Evolutionary conservation across 768 basidiomycete genomes (phyloP).

Genomic region (Leucosporidium scottii): DNA sequence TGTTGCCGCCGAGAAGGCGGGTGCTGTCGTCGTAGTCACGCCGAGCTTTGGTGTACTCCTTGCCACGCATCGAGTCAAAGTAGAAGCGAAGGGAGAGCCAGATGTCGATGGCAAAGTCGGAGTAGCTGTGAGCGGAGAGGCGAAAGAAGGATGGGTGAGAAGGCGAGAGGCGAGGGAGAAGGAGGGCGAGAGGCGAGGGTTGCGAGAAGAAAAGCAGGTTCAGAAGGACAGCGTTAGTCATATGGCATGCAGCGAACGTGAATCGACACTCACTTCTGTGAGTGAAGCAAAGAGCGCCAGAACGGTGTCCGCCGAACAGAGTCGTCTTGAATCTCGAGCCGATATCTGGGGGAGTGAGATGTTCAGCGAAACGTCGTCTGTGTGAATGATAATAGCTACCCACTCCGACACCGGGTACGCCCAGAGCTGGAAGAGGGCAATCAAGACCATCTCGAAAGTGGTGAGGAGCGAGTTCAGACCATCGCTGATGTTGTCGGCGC

Average conservation of each 20-base stretch:
- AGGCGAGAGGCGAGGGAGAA: neutral
- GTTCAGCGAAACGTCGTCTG: neutral
- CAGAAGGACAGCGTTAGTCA: neutral
- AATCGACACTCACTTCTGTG: neutral
- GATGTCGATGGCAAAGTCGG: conserved; percentile 1
- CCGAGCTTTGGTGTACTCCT: conserved; percentile 1
- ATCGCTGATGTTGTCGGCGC: conserved; percentile 69
- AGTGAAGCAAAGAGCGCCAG: neutral
- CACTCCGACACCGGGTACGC: neutral
- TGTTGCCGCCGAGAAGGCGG: neutral
- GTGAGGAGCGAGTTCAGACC: conserved; percentile 70
- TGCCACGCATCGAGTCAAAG: neutral
- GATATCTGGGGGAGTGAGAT: neutral
- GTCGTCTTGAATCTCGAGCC: neutral
- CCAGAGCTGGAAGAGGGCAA: conserved; percentile 45
- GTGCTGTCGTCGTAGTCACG: neutral
- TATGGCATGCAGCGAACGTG: too few species aligned
- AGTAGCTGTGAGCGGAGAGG: neutral
- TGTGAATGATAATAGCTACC: neutral
- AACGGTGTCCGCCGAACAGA: neutral
- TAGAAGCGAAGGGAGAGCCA: neutral
- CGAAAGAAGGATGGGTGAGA: neutral
- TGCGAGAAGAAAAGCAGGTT: neutral
- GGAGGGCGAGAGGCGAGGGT: neutral
- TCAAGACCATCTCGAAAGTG: conserved; percentile 66